A percentile compares a stretch with the other conserved stretches of the same genome.
phyloP scores from a whole-genome alignment of 2,329 filamentous ascomycete species.

The Neonectria magnoliae region DNA sequence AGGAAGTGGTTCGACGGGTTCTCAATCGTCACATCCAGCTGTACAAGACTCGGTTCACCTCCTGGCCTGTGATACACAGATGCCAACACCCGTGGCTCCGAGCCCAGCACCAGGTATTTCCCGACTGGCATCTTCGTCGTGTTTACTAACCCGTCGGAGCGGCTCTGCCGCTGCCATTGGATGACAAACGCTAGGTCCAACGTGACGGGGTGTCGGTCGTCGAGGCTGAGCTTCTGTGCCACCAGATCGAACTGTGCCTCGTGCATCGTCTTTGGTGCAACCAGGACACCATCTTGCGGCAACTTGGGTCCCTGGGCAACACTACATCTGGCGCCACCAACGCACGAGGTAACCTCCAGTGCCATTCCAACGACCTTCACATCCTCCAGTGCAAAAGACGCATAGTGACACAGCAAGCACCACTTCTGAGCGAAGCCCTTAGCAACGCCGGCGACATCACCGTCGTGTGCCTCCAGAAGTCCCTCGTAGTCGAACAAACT shows the following conservation, averaged over 20 bases:
- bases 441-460: conserved; percentile 44
- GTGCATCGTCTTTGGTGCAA: conserved; percentile 74
- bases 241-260: conserved; percentile 79
- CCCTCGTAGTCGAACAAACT: conserved; percentile 78
- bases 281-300: conserved; percentile 56
- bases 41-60: conserved; percentile 50
- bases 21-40: conserved; percentile 76
- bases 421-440: conserved; percentile 82
- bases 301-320: conserved; percentile 52
- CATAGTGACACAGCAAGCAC: conserved; percentile 77
- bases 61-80: conserved; percentile 58
- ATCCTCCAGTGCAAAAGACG: conserved; percentile 81
- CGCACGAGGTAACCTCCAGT: conserved; percentile 67
- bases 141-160: conserved; percentile 55
- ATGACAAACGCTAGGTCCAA: conserved; percentile 81
- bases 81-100: conserved; percentile 86
- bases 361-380: conserved; percentile 72
- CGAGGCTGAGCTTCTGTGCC: conserved; percentile 79
- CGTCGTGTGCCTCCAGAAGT: conserved; percentile 50
- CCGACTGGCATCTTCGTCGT: conserved; percentile 80
- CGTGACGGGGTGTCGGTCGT: conserved; percentile 80
- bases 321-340: conserved; percentile 70
- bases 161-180: conserved; percentile 73
- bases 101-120: conserved; percentile 80
- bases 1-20: conserved; percentile 95